Base-by-base conservation (phyloP, 768 basidiomycete species). In the Leccinum variicolor region DNA sequence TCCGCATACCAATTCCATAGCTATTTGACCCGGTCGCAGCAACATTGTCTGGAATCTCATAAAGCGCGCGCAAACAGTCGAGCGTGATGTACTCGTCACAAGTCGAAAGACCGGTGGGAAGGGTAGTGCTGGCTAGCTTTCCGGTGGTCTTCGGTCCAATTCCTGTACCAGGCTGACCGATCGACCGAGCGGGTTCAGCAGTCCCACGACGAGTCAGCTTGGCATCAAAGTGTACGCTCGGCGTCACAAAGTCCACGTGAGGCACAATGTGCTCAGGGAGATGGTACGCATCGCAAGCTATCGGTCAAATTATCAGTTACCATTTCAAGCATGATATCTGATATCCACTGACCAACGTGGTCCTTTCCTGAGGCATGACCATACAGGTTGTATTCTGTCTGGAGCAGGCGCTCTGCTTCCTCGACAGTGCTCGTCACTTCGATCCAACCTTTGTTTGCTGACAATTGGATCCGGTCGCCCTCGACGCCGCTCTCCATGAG, bases 221-320 rank as follows among this genome's bases (percentile, higher is more conserved):
- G 11, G 58, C 53, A 52, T 72, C 68, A 25, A 76, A 76, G 63
- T 74, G 65, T 1, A 74, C 64, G 10, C 70, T 70, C 10, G 72
- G 72, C 0, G 63, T 71, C 43, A 73, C 68, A 53, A 75, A 64
- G 51, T 76, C 72, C 15, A 74, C 62, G 50, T 76, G 75, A 33
- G 66, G 61, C 7, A 48, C 56, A 25, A 75, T 51, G 52, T 74
- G 59, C 14, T 57, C 63, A 9, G 74, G 75, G 28, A 75, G 59
- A 43, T 67, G 69, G 57, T 75, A 75, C 5, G 66, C 66, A 11
- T 73, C 62, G 57, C 72, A 76, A 21, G 66, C 74, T 73, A 56
- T 41, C n/a, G 9, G 4, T 0, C n/a, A 41, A 19, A 19, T 11
- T 5, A 2, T 41, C 39, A 41, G 39, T 0, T 19, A 11, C 39